These are phyloP conservation scores for Alternaria atra DNA, from an alignment of 2,329 filamentous ascomycete species.

Conservation along the genomic window DNA sequence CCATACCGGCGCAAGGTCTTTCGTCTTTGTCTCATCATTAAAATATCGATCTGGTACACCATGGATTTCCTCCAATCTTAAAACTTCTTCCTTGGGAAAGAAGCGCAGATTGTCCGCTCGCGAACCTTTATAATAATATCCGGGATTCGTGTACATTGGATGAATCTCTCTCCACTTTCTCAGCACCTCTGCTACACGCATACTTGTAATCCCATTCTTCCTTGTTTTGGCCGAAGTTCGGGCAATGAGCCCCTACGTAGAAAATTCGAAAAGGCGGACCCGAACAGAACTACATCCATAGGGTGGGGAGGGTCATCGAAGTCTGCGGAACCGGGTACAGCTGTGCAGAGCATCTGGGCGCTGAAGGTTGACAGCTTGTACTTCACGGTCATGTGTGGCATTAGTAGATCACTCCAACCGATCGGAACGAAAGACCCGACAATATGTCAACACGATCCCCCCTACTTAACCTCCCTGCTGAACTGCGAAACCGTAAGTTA, in stretches of 20 bases:
- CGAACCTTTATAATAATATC: background rate
- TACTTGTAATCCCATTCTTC: background rate
- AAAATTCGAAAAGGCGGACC: background rate
- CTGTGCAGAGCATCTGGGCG: background rate
- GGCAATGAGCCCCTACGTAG: background rate
- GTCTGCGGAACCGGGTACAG: background rate
- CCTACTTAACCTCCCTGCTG: background rate
- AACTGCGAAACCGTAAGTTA: background rate
- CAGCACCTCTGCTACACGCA: background rate
- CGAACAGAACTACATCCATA: background rate
- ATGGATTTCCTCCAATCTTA: background rate
- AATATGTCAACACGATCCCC: background rate
- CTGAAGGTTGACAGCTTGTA: background rate
- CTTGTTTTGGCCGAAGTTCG: background rate
- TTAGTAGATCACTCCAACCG: background rate
- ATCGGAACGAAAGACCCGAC: background rate
- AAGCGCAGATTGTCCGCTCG: background rate
- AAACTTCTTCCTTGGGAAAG: background rate
- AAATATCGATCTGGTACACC: background rate
- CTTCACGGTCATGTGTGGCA: background rate
- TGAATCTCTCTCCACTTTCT: background rate
- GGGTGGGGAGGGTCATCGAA: background rate
- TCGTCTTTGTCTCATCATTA: background rate
- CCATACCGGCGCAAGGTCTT: background rate
- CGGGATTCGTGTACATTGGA: background rate